Percentiles rank a stretch among this genome's conserved stretches.
Conservation (phyloP, 2,329 filamentous ascomycete species). For the Hymenoscyphus infarciens region DNA sequence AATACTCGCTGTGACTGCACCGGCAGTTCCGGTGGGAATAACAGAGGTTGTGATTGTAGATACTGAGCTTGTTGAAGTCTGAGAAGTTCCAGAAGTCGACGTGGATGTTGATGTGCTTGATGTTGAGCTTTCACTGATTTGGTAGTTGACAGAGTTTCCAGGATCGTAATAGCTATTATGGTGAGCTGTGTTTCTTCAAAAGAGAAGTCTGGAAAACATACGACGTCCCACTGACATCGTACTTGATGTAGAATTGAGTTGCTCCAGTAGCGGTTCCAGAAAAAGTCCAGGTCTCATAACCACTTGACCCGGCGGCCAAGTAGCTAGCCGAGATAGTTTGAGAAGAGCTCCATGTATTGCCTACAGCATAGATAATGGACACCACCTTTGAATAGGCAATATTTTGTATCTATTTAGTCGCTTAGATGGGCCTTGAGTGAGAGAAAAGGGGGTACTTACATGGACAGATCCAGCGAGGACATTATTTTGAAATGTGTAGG, state of each 20-base stretch:
- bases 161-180: conserved; percentile 28
- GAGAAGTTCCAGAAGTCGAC: background rate
- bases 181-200: background rate
- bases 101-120: background rate
- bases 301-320: conserved; percentile 20
- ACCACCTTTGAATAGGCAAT: conserved; percentile 30
- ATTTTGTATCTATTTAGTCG: conserved; percentile 27
- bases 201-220: background rate
- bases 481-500: conserved; percentile 27
- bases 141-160: conserved; percentile 29
- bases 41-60: background rate
- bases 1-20: conserved; percentile 8
- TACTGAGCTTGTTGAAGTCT: conserved; percentile 10
- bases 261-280: conserved; percentile 30
- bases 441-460: conserved; percentile 16
- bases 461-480: conserved; percentile 30
- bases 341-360: conserved; percentile 24
- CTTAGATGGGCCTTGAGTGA: background rate
- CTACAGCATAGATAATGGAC: conserved; percentile 27
- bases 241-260: conserved; percentile 32
- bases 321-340: conserved; percentile 26
- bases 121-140: conserved; percentile 15
- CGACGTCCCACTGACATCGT: conserved; percentile 30
- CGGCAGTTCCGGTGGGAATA: background rate
- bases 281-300: conserved; percentile 31